Evolutionary conservation across 805 yeast genomes (phyloP).

Genomic region (Dipodascopsis uninucleata): DNA sequence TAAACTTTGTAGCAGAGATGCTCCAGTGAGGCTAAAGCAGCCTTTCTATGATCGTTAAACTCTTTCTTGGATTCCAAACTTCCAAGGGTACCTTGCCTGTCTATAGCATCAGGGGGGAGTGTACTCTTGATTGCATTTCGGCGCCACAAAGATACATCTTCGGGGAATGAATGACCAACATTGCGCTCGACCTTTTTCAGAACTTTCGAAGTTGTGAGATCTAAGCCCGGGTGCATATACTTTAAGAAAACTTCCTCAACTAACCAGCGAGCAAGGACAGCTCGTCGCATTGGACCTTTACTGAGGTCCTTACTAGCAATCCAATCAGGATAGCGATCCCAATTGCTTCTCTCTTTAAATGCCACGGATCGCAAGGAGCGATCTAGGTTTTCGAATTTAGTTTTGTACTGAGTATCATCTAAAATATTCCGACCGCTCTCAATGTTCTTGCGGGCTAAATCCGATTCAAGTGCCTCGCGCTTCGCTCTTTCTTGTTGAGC

Average conservation of each 20-base stretch:
- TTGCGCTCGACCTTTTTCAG: neutral
- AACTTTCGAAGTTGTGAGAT: neutral
- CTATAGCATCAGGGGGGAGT: neutral
- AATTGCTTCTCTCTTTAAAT: neutral
- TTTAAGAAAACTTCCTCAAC: neutral
- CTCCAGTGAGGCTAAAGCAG: neutral
- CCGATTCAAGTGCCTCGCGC: too few species aligned
- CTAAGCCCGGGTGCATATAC: constrained; percentile 3
- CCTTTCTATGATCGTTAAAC: neutral
- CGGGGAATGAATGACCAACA: neutral
- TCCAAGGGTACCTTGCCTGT: neutral
- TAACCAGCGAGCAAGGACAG: neutral
- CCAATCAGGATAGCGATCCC: neutral
- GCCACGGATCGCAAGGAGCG: neutral
- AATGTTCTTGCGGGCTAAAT: too few species aligned
- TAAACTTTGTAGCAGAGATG: neutral
- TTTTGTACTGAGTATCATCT: neutral
- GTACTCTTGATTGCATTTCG: neutral
- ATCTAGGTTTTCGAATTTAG: neutral
- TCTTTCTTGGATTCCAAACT: neutral
- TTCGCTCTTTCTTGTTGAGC: too few species aligned
- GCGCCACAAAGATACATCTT: constrained; percentile 1
- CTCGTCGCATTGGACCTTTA: neutral
- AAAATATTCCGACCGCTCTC: neutral
- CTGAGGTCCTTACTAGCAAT: neutral